These are phyloP conservation scores for Macroventuria anomochaeta DNA, from an alignment of 2,329 filamentous ascomycete species.

Conservation along the genomic window DNA sequence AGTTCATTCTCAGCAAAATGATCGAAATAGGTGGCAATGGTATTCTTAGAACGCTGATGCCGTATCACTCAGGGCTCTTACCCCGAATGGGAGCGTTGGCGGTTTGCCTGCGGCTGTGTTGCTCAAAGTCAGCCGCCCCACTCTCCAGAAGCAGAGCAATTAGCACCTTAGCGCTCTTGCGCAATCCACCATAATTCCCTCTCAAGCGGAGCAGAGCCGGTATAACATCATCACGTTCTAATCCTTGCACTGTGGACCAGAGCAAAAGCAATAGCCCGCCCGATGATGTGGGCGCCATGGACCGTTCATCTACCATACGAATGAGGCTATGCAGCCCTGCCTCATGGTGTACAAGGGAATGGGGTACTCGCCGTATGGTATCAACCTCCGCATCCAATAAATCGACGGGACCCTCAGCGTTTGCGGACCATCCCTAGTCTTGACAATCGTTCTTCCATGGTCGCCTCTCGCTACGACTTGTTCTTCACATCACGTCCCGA, in stretches of 20 bases:
- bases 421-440: conserved; percentile 21
- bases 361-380: neutral
- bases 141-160: conserved; percentile 31
- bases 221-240: conserved; percentile 4
- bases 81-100: conserved; percentile 29
- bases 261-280: conserved; percentile 4
- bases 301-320: conserved; percentile 7
- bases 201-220: conserved; percentile 2
- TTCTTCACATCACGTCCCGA: conserved; percentile 1
- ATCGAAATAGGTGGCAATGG: conserved; percentile 19
- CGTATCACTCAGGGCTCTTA: conserved; percentile 35
- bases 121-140: conserved; percentile 36
- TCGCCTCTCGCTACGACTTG: neutral
- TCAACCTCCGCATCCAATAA: conserved; percentile 29
- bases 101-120: conserved; percentile 46
- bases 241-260: conserved; percentile 11
- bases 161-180: conserved; percentile 21
- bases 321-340: conserved; percentile 13
- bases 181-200: conserved; percentile 23
- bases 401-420: conserved; percentile 15
- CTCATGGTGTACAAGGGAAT: conserved; percentile 10
- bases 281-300: conserved; percentile 17
- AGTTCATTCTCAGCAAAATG: conserved; percentile 19
- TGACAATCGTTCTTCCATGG: neutral
- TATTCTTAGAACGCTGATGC: conserved; percentile 48